Evolutionary conservation across 768 basidiomycete genomes (phyloP).

Genomic region (Leucosporidium creatinivorum): DNA sequence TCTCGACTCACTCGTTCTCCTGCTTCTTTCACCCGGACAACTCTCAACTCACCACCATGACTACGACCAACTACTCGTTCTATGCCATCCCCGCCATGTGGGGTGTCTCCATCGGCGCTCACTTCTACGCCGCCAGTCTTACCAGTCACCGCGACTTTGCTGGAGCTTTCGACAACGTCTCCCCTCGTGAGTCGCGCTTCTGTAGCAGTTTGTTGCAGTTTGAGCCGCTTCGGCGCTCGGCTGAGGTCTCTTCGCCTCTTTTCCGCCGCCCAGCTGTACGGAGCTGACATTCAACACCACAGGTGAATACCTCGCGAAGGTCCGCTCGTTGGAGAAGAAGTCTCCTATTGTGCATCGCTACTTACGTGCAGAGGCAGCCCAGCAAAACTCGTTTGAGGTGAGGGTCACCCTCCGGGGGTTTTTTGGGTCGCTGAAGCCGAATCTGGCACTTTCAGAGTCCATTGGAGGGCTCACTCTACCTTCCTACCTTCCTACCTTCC

Average conservation of each 20-base stretch:
- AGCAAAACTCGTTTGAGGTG: not conserved
- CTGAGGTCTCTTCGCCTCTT: too few species aligned
- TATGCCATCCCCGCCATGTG: not conserved
- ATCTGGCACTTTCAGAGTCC: too few species aligned
- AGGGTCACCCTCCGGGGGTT: not conserved
- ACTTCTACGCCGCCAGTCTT: not conserved
- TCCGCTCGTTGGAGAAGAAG: not conserved
- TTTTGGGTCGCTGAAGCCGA: not conserved
- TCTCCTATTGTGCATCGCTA: not conserved
- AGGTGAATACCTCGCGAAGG: not conserved
- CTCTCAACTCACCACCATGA: too few species aligned
- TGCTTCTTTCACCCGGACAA: too few species aligned
- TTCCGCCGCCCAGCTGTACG: too few species aligned
- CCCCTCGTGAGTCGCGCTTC: not conserved
- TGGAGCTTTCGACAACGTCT: conserved; percentile 1
- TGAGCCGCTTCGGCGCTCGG: too few species aligned
- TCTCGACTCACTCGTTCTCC: too few species aligned
- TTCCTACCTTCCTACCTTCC: not conserved
- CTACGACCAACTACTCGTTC: not conserved
- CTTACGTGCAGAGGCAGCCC: not conserved
- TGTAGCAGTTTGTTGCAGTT: too few species aligned
- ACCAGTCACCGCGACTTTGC: not conserved
- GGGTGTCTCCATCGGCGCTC: not conserved
- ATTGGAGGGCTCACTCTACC: too few species aligned
- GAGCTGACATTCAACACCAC: too few species aligned